phyloP scores from a whole-genome alignment of 108 stramenopile genomes.

The Skeletonema grethae region DNA sequence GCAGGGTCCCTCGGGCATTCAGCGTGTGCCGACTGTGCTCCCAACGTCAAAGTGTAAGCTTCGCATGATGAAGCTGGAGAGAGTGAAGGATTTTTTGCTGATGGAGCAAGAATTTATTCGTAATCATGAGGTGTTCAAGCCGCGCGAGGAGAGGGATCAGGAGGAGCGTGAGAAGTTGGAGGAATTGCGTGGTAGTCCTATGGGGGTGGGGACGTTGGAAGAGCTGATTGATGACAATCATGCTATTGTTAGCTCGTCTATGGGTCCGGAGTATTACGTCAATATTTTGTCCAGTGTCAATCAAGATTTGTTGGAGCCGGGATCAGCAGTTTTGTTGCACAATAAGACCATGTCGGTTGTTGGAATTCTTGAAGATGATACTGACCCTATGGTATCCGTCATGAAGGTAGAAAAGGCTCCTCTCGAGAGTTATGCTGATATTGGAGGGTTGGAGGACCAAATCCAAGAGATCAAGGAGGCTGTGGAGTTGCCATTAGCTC shows the following conservation, averaged over 20 bases:
- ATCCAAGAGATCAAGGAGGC: conserved; percentile 99
- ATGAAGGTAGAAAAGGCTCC: conserved; percentile 99
- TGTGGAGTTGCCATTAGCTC: conserved; percentile 97
- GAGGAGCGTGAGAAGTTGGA: conserved; percentile 97
- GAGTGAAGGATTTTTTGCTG: conserved; percentile 98
- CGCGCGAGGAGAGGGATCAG: conserved; percentile 96
- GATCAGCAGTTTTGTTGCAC: conserved; percentile 95
- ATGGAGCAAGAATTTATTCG: conserved; percentile 99
- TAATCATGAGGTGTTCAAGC: conserved; percentile 99
- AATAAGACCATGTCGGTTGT: conserved; percentile 98
- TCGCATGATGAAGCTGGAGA: conserved; percentile 95
- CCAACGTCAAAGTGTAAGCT: conserved; percentile 98
- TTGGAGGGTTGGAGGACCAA: conserved; percentile 98
- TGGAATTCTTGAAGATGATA: conserved; percentile 96
- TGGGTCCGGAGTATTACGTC: conserved; percentile 99
- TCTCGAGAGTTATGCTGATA: conserved; percentile 97
- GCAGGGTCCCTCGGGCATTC: conserved; percentile 88
- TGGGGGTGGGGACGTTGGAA: conserved; percentile 96
- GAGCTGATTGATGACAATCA: conserved; percentile 99
- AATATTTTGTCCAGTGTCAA: conserved; percentile 97
- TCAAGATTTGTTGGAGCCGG: conserved; percentile 99
- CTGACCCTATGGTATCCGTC: conserved; percentile 97
- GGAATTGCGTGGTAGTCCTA: conserved; percentile 96
- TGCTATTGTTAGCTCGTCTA: conserved; percentile 93
- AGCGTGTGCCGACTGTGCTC: conserved; percentile 83